Base-by-base conservation (phyloP, 208 protist genomes). In the Blastocrithidia nonstop region DNA sequence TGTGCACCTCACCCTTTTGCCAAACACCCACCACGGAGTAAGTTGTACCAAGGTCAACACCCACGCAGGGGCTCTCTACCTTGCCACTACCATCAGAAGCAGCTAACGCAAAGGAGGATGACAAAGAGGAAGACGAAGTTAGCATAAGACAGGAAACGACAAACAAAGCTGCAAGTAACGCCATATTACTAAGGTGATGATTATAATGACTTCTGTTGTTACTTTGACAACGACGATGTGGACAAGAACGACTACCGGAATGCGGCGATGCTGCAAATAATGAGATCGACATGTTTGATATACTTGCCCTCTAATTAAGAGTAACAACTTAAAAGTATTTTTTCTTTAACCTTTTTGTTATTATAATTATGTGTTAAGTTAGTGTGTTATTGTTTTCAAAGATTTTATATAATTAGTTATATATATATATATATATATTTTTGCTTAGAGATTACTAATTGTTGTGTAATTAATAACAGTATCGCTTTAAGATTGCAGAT, bases 21-120 rank as follows among this genome's bases (percentile, higher is more conserved):
- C 82, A 97, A 3, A 98, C 84, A 53, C 90, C 96, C 8, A 97
- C 94, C 65, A 94, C 95, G 21, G 84, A 96, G 79, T 98, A 98
- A 28, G 96, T 98, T 4, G 94, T 97, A 41, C 89, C 90, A 4
- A 95, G 68, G 57, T 96, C 89, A 33, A 96, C 89, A 29, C 90
- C 90, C 44, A 97, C 72, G 57, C 85, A 87, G n/a, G 85, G 81
- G 1, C 61, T 46, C 51, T 93, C 78, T 4, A 92, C 74, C 57
- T 88, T 87, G 37, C 71, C 75, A 28, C 45, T 53, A 42, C 66
- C 66, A 27, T 80, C 75, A 7, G 75, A 56, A 8, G 66, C 69
- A 3, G 74, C 32, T 29, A 1, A 55, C 70, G 17, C 52, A 40
- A n/a, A 61, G 15, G 22, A 61, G 31, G 4, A 68, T 43, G 17